Conservation (phyloP, 352 stramenopile species). For the Pythium apleroticum region DNA sequence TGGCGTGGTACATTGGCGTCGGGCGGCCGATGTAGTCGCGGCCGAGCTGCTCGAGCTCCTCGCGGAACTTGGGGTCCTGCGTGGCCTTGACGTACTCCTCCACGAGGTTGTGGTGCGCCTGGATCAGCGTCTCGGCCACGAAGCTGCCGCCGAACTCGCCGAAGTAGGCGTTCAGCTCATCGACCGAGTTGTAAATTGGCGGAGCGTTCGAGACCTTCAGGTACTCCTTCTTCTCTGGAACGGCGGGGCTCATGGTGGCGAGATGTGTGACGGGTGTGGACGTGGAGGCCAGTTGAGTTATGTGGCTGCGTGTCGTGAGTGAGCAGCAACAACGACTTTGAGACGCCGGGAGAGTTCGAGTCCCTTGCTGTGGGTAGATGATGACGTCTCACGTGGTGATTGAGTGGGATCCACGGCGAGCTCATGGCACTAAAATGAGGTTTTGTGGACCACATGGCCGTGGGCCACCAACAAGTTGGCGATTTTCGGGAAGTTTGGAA, state of each 20-base stretch:
- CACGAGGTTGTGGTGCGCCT: constrained; percentile 95
- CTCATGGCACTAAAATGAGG: constrained; percentile 12
- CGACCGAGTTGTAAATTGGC: constrained; percentile 55
- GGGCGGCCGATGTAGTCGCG: constrained; percentile 92
- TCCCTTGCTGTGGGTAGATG: neutral
- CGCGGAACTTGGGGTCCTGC: constrained; percentile 93
- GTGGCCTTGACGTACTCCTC: constrained; percentile 94
- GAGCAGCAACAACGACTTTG: neutral
- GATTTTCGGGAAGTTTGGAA: neutral
- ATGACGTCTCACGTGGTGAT: constrained; percentile 20
- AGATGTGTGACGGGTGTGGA: neutral
- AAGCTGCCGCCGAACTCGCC: constrained; percentile 96
- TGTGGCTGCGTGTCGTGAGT: neutral
- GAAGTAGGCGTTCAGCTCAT: constrained; percentile 86
- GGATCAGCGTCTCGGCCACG: constrained; percentile 97
- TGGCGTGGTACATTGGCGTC: constrained; percentile 96
- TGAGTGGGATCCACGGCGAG: constrained; percentile 9
- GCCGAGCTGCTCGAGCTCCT: constrained; percentile 96
- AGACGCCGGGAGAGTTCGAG: constrained; percentile 5
- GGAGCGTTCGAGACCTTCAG: constrained; percentile 77
- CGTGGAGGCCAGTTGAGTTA: constrained; percentile 6
- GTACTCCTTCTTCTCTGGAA: constrained; percentile 36
- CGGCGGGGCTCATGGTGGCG: constrained; percentile 23
- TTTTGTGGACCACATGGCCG: constrained; percentile 5
- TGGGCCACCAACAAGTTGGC: constrained; percentile 16